Percentiles rank a stretch among this genome's conserved stretches.
phyloP scores from a whole-genome alignment of 352 stramenopile species.

The Blastocystis sp. region DNA sequence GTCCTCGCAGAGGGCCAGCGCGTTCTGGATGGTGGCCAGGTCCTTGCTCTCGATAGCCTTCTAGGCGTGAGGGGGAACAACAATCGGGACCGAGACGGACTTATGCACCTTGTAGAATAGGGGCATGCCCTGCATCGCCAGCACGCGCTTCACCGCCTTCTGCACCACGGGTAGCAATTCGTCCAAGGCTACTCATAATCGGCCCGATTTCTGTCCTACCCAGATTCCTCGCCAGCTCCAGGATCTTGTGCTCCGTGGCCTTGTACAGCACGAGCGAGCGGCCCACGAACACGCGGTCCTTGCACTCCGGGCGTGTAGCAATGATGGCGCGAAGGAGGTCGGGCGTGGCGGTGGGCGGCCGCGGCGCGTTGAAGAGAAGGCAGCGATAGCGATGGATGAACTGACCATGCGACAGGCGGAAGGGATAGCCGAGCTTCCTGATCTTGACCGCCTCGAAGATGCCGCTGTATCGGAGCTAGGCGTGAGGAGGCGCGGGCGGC shows the following conservation, averaged over 20 bases:
- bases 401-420: conserved; percentile 86
- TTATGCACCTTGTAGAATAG: conserved; percentile 35
- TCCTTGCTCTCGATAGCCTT: conserved; percentile 22
- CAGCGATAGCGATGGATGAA: conserved; percentile 65
- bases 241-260: conserved; percentile 69
- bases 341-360: not conserved
- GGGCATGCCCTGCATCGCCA: not conserved
- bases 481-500: not conserved
- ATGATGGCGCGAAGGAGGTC: conserved; percentile 15
- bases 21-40: conserved; percentile 33
- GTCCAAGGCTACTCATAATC: conserved; percentile 46
- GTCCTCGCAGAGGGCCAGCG: not conserved
- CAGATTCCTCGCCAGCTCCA: conserved; percentile 71
- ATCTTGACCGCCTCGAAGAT: conserved; percentile 97
- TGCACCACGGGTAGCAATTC: conserved; percentile 44
- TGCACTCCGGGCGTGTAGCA: conserved; percentile 19
- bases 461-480: conserved; percentile 84
- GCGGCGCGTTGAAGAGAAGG: conserved; percentile 1
- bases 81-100: not conserved
- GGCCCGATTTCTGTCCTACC: not conserved
- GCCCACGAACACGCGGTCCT: conserved; percentile 20
- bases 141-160: conserved; percentile 21
- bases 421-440: conserved; percentile 91
- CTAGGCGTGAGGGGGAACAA: not conserved
- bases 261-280: conserved; percentile 42